phyloP scores from a whole-genome alignment of 768 basidiomycete species.

The Pleurotus platypus region DNA sequence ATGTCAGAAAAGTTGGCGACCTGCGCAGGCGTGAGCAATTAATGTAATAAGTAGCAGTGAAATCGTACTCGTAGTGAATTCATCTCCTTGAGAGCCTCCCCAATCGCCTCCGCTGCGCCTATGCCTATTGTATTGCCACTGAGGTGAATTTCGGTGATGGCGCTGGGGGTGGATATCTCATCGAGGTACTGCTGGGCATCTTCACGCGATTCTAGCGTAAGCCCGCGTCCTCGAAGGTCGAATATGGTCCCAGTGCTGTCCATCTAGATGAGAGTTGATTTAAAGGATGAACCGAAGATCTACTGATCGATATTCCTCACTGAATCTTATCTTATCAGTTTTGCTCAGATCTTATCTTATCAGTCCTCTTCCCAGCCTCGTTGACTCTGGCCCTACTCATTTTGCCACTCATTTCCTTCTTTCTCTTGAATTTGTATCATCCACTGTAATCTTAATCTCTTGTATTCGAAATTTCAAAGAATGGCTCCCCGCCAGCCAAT shows the following conservation, averaged over 20 bases:
- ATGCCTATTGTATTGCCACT: conserved; percentile 94
- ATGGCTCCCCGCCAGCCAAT: conserved; percentile 3
- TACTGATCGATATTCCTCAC: too few species aligned
- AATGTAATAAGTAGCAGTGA: background rate
- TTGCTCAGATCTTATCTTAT: too few species aligned
- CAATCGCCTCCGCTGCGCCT: conserved; percentile 83
- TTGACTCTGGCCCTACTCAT: too few species aligned
- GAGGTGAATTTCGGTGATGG: conserved; percentile 85
- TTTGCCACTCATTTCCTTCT: too few species aligned
- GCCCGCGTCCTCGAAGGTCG: conserved; percentile 55
- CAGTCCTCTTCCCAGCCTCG: too few species aligned
- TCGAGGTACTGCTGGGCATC: conserved; percentile 75
- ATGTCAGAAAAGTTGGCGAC: conserved; percentile 96
- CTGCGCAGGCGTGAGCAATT: conserved; percentile 33
- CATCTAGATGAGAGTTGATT: conserved; percentile 13
- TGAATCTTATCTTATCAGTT: too few species aligned
- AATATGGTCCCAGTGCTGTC: conserved; percentile 30
- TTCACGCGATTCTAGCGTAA: conserved; percentile 74
- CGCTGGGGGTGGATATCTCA: conserved; percentile 51
- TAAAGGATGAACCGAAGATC: too few species aligned
- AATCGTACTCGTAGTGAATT: conserved; percentile 61
- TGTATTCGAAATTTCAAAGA: background rate
- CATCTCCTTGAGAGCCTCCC: conserved; percentile 70
- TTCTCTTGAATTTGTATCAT: background rate
- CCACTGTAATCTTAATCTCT: background rate